phyloP scores from a whole-genome alignment of 2,329 filamentous ascomycete species.

The Microsporum audouinii region DNA sequence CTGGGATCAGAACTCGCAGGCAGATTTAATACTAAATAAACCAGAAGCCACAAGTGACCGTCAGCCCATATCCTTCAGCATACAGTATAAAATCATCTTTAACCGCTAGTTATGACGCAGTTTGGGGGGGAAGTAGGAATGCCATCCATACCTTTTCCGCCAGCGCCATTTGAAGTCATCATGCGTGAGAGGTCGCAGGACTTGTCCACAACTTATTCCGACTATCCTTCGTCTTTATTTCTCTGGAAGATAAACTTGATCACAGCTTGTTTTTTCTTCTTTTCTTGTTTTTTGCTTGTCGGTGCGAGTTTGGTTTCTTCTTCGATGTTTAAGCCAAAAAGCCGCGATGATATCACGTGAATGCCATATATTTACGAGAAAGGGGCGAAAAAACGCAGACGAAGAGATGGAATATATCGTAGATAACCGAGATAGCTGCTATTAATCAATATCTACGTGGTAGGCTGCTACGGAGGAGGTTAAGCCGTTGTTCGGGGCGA shows the following conservation, averaged over 20 bases:
- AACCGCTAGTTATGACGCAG: background rate
- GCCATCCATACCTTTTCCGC: conserved; percentile 5
- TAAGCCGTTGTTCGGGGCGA: background rate
- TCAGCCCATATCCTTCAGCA: background rate
- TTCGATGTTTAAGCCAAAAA: background rate
- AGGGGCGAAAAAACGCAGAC: background rate
- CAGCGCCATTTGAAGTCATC: conserved; percentile 8
- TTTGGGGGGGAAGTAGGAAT: background rate
- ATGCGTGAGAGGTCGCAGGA: background rate
- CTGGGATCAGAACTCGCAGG: conserved; percentile 22
- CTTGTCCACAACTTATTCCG: background rate
- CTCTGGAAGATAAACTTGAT: background rate
- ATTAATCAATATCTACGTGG: background rate
- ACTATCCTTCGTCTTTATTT: background rate
- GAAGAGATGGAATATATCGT: background rate
- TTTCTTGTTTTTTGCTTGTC: background rate
- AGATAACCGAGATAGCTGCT: background rate
- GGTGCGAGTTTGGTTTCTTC: background rate
- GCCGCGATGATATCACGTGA: background rate
- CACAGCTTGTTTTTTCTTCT: background rate
- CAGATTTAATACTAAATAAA: background rate
- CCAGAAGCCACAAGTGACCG: background rate
- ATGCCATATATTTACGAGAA: background rate
- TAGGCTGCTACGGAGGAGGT: background rate
- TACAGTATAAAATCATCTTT: no score